Conservation (phyloP, 768 basidiomycete species). For the Stropharia rugosoannulata region DNA sequence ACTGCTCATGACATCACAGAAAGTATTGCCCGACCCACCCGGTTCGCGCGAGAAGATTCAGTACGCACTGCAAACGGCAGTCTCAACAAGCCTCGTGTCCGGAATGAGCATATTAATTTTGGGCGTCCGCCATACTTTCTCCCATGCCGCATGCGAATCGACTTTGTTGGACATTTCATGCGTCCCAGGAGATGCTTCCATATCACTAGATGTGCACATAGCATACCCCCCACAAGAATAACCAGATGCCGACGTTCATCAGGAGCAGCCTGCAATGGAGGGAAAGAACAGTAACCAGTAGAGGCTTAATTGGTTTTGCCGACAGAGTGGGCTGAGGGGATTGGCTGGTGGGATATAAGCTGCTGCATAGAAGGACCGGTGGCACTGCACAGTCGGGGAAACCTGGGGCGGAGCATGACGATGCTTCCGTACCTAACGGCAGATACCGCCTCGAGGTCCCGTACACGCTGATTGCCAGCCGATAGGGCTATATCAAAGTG, state of each 20-base stretch:
- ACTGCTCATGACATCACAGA: not conserved
- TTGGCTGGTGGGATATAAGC: too few species aligned
- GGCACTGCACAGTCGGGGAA: not conserved
- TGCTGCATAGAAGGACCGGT: too few species aligned
- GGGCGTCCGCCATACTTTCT: not conserved
- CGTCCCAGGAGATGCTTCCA: not conserved
- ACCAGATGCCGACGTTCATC: too few species aligned
- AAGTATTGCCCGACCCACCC: not conserved
- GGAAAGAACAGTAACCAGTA: too few species aligned
- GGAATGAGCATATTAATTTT: not conserved
- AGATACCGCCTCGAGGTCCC: not conserved
- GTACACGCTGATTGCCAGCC: conserved; percentile 1
- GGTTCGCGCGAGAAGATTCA: not conserved
- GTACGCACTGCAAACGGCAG: not conserved
- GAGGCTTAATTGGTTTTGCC: too few species aligned
- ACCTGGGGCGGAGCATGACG: conserved; percentile 3
- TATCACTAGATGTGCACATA: not conserved
- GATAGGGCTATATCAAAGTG: not conserved
- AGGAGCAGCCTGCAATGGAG: too few species aligned
- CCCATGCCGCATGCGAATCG: conserved; percentile 5
- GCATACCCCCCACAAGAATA: not conserved
- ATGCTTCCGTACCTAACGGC: conserved; percentile 7
- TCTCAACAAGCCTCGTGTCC: not conserved
- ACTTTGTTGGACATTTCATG: not conserved
- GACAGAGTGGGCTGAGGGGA: too few species aligned